phyloP scores from a whole-genome alignment of 305 asterid species.

The Fraxinus sp. region DNA sequence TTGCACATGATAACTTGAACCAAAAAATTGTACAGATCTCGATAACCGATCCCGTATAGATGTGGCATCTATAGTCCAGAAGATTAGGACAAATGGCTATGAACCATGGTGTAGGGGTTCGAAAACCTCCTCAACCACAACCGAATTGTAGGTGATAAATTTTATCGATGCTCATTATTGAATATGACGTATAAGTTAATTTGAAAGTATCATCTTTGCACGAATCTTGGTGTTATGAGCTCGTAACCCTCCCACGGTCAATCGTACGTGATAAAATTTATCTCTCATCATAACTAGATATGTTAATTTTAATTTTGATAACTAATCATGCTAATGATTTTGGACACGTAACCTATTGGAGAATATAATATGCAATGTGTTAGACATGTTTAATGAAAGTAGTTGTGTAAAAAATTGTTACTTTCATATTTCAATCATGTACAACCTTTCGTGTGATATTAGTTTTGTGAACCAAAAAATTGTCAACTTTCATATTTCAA shows the following conservation, averaged over 20 bases:
- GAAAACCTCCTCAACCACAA: neutral
- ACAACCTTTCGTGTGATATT: neutral
- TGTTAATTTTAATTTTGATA: neutral
- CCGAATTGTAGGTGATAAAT: neutral
- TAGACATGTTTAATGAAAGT: neutral
- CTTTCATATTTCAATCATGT: neutral
- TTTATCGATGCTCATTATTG: neutral
- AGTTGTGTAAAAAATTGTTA: neutral
- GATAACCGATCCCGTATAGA: neutral
- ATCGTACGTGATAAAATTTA: too few species aligned
- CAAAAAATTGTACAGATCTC: neutral
- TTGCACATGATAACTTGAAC: neutral
- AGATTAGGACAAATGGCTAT: neutral
- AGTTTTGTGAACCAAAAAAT: neutral
- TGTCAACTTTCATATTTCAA: neutral
- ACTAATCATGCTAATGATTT: neutral
- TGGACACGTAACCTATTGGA: neutral
- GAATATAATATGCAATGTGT: neutral
- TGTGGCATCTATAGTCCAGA: neutral
- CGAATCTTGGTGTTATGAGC: neutral
- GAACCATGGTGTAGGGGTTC: neutral
- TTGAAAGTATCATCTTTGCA: neutral
- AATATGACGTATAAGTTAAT: too few species aligned
- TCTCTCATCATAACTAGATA: neutral
- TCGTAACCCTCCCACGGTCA: neutral